These are phyloP conservation scores for Chaetomium sp. DNA, from an alignment of 2,329 filamentous ascomycete species.

Conservation along the genomic window DNA sequence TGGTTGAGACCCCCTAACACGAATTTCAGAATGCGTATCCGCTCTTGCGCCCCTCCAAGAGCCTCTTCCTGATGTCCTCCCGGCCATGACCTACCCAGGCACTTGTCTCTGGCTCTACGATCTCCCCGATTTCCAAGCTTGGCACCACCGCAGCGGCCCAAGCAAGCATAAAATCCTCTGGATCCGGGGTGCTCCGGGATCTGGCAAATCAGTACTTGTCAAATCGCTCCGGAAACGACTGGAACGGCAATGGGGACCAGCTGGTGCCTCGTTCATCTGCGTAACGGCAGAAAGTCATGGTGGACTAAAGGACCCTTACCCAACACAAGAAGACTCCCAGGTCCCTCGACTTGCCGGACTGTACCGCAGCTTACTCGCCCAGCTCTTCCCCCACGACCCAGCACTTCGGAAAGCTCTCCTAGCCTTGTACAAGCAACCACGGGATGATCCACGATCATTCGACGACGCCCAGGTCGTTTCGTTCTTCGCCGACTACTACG, in stretches of 20 bases:
- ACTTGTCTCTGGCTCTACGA: slow-evolving; percentile 30
- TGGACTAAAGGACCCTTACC: slow-evolving; percentile 17
- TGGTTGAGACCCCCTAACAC: neutral
- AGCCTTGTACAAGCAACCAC: slow-evolving; percentile 14
- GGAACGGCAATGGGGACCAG: slow-evolving; percentile 25
- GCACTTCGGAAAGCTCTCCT: slow-evolving; percentile 25
- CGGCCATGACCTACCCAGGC: slow-evolving; percentile 23
- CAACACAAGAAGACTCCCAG: slow-evolving; percentile 4
- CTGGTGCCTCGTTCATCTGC: slow-evolving; percentile 26
- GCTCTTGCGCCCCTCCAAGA: slow-evolving; percentile 16
- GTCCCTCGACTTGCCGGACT: slow-evolving; percentile 20
- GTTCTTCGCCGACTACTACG: slow-evolving; percentile 30
- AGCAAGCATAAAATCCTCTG: slow-evolving; percentile 28
- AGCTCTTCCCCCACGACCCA: slow-evolving; percentile 28
- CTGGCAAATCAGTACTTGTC: slow-evolving; percentile 28
- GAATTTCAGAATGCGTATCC: slow-evolving; percentile 20
- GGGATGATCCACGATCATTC: slow-evolving; percentile 10
- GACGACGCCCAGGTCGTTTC: slow-evolving; percentile 27
- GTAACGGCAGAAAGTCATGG: slow-evolving; percentile 22
- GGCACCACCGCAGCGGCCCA: slow-evolving; percentile 26
- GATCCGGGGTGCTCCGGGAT: slow-evolving; percentile 28
- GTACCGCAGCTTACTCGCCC: slow-evolving; percentile 27
- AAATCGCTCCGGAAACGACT: slow-evolving; percentile 25
- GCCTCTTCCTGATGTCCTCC: slow-evolving; percentile 15
- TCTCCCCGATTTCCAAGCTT: slow-evolving; percentile 27